A percentile compares a stretch with the other conserved stretches of the same genome.
phyloP scores from a whole-genome alignment of 1,284 basidiomycete genomes.

The Moesziomyces sp. region DNA sequence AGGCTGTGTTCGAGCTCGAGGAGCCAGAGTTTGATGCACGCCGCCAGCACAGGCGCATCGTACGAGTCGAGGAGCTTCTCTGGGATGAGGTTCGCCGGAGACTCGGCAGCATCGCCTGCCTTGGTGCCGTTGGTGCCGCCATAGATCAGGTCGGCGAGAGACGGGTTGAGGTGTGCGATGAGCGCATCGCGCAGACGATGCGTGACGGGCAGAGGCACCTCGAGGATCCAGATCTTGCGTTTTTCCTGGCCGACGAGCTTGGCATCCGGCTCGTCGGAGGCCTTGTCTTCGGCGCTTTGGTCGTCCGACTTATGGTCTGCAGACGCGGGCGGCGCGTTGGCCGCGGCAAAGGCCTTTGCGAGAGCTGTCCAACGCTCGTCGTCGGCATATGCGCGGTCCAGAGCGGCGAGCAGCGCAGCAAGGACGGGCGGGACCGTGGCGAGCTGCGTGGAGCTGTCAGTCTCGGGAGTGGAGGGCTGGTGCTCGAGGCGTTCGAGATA shows the following conservation, averaged over 20 bases:
- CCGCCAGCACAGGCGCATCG: conserved; percentile 85
- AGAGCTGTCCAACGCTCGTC: conserved; percentile 66
- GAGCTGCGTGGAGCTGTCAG: conserved; percentile 19
- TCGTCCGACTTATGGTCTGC: neutral
- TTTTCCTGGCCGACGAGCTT: conserved; percentile 73
- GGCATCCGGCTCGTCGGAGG: conserved; percentile 11
- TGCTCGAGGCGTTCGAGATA: conserved; percentile 50
- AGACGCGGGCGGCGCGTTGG: neutral
- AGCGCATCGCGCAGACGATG: conserved; percentile 85
- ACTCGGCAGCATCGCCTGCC: conserved; percentile 5
- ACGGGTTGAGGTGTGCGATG: conserved; percentile 70
- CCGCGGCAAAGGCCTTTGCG: conserved; percentile 9
- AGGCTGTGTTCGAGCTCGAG: conserved; percentile 61
- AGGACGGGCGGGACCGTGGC: conserved; percentile 78
- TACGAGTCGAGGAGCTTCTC: conserved; percentile 78
- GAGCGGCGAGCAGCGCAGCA: conserved; percentile 75
- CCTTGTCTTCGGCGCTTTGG: neutral
- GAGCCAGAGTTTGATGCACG: conserved; percentile 81
- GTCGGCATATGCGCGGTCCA: conserved; percentile 76
- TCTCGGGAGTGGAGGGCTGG: conserved; percentile 1
- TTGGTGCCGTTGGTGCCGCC: conserved; percentile 13
- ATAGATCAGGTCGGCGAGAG: conserved; percentile 37
- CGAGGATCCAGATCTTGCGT: conserved; percentile 90
- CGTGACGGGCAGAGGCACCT: conserved; percentile 76
- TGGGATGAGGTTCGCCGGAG: conserved; percentile 17